Conservation (phyloP, 2,329 filamentous ascomycete genomes). For the Macrophomina pseudophaseolina region DNA sequence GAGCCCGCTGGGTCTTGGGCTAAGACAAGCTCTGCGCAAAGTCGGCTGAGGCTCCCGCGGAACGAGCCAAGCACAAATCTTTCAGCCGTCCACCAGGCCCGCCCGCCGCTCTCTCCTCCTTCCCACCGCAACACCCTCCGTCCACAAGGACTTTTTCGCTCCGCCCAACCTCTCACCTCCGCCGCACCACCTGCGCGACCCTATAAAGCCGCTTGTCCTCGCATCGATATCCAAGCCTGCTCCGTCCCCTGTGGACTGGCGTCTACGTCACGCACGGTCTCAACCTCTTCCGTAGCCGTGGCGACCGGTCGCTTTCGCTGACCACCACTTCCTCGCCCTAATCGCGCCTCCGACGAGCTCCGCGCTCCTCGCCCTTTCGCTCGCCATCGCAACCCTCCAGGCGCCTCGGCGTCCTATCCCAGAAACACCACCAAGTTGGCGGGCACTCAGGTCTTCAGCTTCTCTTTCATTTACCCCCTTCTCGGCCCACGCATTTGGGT, state of each 20-base stretch:
- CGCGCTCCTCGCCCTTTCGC: neutral
- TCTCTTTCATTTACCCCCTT: constrained; percentile 84
- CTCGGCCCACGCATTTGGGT: constrained; percentile 92
- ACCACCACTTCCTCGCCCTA: constrained; percentile 4
- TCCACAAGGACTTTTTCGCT: constrained; percentile 4
- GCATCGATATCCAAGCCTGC: constrained; percentile 7
- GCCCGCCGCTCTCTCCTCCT: neutral
- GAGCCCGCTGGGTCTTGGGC: constrained; percentile 6
- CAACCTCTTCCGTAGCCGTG: constrained; percentile 13
- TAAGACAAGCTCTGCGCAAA: constrained; percentile 11
- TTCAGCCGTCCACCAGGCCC: constrained; percentile 11
- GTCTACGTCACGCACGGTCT: constrained; percentile 23
- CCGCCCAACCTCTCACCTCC: neutral
- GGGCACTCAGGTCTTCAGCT: constrained; percentile 74
- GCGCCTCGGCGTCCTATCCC: constrained; percentile 46
- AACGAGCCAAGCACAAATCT: constrained; percentile 13
- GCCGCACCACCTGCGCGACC: neutral
- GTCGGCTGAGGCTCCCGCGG: constrained; percentile 2
- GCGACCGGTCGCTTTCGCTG: constrained; percentile 19
- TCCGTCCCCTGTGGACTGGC: constrained; percentile 13
- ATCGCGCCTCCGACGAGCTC: constrained; percentile 1
- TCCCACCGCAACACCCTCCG: constrained; percentile 7
- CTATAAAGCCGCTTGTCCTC: neutral
- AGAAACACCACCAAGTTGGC: constrained; percentile 85
- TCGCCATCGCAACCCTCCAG: constrained; percentile 30